phyloP scores from a whole-genome alignment of 2,329 filamentous ascomycete species.

The Nemania sp. region DNA sequence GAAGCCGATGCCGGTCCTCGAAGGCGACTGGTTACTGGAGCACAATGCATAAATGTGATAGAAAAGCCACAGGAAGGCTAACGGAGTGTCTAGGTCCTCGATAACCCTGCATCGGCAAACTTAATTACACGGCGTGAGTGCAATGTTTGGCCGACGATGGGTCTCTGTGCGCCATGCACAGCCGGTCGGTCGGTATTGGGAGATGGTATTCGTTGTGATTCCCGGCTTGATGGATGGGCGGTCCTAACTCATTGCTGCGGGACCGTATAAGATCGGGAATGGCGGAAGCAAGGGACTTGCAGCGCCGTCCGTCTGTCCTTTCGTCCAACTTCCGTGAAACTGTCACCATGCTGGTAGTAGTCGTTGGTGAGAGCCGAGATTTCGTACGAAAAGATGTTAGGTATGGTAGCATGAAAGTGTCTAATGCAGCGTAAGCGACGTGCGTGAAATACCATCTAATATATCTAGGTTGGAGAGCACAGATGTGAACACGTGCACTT shows the following conservation, averaged over 20 bases:
- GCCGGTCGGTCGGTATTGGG: neutral
- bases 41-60: constrained; percentile 15
- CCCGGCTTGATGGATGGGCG: constrained; percentile 4
- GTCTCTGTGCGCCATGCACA: constrained; percentile 2
- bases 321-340: constrained; percentile 7
- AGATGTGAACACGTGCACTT: constrained; percentile 19
- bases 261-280: constrained; percentile 1
- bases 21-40: constrained; percentile 13
- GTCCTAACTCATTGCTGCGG: neutral
- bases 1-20: constrained; percentile 7
- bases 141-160: neutral
- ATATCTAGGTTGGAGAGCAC: constrained; percentile 21
- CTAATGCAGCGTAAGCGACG: constrained; percentile 35
- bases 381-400: constrained; percentile 2
- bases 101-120: neutral
- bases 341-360: neutral
- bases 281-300: constrained; percentile 6
- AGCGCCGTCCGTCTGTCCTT: constrained; percentile 2
- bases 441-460: constrained; percentile 22
- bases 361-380: constrained; percentile 1
- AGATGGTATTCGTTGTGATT: neutral
- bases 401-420: constrained; percentile 26
- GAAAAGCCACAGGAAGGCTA: constrained; percentile 8
- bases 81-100: neutral
- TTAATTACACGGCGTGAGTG: neutral